phyloP scores from a whole-genome alignment of 257 asterid genomes.

The Eucommia ulmoides region DNA sequence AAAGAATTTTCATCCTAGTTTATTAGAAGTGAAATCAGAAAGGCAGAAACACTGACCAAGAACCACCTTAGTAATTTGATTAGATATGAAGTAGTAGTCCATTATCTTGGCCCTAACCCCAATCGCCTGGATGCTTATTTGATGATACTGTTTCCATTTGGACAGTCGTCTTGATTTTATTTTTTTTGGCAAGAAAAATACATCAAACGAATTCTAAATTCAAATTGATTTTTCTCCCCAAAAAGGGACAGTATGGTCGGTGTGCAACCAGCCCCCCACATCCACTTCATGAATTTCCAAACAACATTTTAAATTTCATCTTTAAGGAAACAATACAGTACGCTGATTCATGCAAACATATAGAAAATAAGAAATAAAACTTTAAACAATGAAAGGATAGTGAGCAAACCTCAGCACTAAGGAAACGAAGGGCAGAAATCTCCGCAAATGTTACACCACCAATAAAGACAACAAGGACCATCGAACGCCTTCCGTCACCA shows the following conservation, averaged over 20 bases:
- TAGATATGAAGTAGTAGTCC: no score
- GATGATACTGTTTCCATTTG: no score
- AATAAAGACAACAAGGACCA: conserved; percentile 87
- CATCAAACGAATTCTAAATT: no score
- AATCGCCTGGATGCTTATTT: no score
- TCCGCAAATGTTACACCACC: conserved; percentile 99
- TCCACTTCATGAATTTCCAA: background rate
- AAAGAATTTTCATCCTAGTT: no score
- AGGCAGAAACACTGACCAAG: no score
- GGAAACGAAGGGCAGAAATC: conserved; percentile 94
- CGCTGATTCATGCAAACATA: background rate
- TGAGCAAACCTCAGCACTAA: conserved; percentile 62
- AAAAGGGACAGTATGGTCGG: background rate
- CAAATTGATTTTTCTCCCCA: background rate
- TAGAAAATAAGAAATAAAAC: background rate
- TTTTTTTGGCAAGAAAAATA: no score
- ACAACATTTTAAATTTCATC: background rate
- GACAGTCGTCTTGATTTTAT: no score
- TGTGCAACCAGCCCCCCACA: background rate
- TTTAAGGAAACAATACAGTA: background rate
- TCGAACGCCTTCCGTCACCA: conserved; percentile 75
- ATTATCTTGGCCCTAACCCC: no score
- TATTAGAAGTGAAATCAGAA: no score
- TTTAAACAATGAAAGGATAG: background rate
- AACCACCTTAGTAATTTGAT: no score